phyloP scores from a whole-genome alignment of 192 early-diverging fungal genomes.

The Coemansia sp. region DNA sequence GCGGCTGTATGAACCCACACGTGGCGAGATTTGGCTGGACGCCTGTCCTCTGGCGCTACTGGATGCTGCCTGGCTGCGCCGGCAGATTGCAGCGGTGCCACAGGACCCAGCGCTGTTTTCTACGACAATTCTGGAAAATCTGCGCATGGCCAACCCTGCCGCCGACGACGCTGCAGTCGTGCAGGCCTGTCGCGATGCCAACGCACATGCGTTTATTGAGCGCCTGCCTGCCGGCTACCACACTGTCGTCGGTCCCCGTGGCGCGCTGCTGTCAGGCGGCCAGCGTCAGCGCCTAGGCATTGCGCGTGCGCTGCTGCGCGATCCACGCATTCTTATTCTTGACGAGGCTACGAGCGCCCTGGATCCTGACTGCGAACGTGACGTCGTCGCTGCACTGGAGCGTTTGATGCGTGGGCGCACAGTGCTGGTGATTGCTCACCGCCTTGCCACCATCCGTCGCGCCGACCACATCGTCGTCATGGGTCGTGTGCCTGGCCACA shows the following conservation, averaged over 20 bases:
- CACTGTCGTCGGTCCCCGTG: constrained; percentile 55
- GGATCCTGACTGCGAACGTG: constrained; percentile 68
- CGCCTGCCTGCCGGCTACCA: constrained; percentile 58
- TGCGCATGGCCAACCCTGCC: constrained; percentile 60
- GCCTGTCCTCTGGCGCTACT: constrained; percentile 59
- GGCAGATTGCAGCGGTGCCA: constrained; percentile 69
- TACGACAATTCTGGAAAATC: constrained; percentile 74
- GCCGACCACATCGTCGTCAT: constrained; percentile 79
- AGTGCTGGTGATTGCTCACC: constrained; percentile 80
- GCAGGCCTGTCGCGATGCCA: constrained; percentile 70
- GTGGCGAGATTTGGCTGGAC: constrained; percentile 67
- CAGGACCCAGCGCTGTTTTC: constrained; percentile 82
- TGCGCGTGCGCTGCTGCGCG: constrained; percentile 61
- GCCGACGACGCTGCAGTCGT: constrained; percentile 68
- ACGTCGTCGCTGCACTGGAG: constrained; percentile 77
- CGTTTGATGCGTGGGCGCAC: constrained; percentile 70
- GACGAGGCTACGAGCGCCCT: constrained; percentile 79
- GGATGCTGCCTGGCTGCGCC: constrained; percentile 64
- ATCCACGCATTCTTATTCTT: constrained; percentile 69
- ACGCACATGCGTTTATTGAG: constrained; percentile 66
- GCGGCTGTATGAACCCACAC: constrained; percentile 71
- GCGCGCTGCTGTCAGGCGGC: constrained; percentile 61
- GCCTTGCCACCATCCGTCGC: constrained; percentile 77
- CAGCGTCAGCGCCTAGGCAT: constrained; percentile 65
- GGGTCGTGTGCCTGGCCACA: constrained; percentile 53